Evolutionary conservation across 345 rosid species (phyloP), one percentile per base, ranked within the genome.

Genomic region (Euphorbia lathyris): DNA sequence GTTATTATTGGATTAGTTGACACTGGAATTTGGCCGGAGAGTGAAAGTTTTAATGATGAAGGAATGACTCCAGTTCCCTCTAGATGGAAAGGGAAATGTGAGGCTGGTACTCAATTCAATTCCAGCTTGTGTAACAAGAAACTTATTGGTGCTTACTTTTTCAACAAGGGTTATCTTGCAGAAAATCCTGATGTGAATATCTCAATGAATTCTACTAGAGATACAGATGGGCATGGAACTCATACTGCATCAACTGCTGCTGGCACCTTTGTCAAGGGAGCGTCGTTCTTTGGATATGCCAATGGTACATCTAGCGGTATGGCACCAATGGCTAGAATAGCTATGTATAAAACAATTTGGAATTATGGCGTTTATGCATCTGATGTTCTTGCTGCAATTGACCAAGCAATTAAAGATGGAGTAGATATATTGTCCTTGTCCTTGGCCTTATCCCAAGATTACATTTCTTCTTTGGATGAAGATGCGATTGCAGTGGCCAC

Each of bases 191-290:
- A 64, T 59, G 52, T 65, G 34, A 77, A 65, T 12, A 16, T 69
- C 16, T 29, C 58, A 0, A 66, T 72, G 64, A 67, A 73, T 55
- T 77, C 83, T 9, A 47, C 76, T 1, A 66, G 81, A 6, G 86
- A 83, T 69, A 63, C 58, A 4, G 72, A 29, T 0, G 86, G 86
- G 13, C 83, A 83, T 38, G 86, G 86, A 16, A 83, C 83, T 1
- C 86, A 83, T 62, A 75, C 82, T 48, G 65, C 83, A 9, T 80
- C 86, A 42, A 83, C 72, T 7, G 86, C 86, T 23, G 82, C 82
- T 0, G 83, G 86, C 6, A 78, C 53, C 62, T 71, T 30, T 42
- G 84, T 78, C 29, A 66, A 58, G 12, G 63, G 66, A 9, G 82
- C 80, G 9, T 80, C 86, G n/a, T 83, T 75, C 59, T 83, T 83